These are phyloP conservation scores for Kwoniella botswanensis DNA, from an alignment of 768 basidiomycete genomes.

Conservation along the genomic window DNA sequence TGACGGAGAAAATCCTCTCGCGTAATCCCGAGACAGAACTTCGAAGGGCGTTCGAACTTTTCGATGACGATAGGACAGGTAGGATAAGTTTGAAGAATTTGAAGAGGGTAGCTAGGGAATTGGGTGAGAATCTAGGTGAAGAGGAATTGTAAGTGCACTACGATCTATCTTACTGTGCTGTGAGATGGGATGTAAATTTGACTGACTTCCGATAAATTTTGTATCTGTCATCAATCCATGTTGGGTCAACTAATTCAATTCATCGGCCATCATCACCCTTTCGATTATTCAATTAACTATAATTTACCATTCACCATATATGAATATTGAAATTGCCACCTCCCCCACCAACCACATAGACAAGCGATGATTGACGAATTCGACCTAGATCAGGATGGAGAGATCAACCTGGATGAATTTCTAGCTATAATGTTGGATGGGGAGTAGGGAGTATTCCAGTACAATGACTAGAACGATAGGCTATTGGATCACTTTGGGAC, in stretches of 20 bases:
- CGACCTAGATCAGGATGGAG: constrained; percentile 96
- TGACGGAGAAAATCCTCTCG: constrained; percentile 90
- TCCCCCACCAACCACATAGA: constrained; percentile 61
- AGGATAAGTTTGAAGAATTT: constrained; percentile 91
- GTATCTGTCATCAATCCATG: constrained; percentile 1
- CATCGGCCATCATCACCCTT: no score
- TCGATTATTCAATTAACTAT: no score
- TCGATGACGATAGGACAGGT: constrained; percentile 94
- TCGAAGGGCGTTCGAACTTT: constrained; percentile 90
- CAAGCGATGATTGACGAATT: constrained; percentile 99
- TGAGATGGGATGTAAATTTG: no score
- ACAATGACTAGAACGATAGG: no score
- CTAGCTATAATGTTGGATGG: constrained; percentile 97
- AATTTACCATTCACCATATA: no score
- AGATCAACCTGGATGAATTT: constrained; percentile 96
- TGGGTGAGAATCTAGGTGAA: constrained; percentile 92
- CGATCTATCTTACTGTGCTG: neutral
- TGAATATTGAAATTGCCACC: no score
- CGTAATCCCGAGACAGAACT: constrained; percentile 98
- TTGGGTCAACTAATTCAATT: no score
- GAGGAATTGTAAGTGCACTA: constrained; percentile 82
- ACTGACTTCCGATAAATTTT: constrained; percentile 1
- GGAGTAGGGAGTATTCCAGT: constrained; percentile 29
- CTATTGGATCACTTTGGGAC: no score
- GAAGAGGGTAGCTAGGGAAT: constrained; percentile 91